Evolutionary conservation across 164 flowering plant species (phyloP).

Genomic region (Aristolochia californica): DNA sequence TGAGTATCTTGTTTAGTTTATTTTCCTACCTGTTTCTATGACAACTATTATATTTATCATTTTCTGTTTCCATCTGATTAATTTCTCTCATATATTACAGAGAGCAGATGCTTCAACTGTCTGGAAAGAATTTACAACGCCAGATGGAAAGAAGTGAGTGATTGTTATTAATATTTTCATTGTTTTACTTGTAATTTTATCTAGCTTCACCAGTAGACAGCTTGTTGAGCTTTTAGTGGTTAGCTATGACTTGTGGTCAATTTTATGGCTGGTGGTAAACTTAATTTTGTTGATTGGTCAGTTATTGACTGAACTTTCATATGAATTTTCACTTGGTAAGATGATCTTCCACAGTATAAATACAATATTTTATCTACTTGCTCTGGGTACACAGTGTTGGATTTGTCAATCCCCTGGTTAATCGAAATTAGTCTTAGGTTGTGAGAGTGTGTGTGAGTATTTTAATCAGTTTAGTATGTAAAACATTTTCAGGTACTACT

Average conservation of each 20-base stretch:
- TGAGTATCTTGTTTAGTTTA: too few species aligned
- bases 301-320: not conserved
- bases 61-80: not conserved
- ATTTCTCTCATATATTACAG: slow-evolving; percentile 32
- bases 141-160: slow-evolving; percentile 78
- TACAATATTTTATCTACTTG: not conserved
- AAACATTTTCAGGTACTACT: slow-evolving; percentile 57
- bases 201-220: not conserved
- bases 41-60: too few species aligned
- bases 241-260: not conserved
- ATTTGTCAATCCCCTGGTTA: too few species aligned
- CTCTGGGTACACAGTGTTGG: not conserved
- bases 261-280: not conserved
- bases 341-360: not conserved
- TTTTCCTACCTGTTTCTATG: too few species aligned
- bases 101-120: slow-evolving; percentile 96
- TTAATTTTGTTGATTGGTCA: not conserved
- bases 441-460: too few species aligned
- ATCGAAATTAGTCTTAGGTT: too few species aligned
- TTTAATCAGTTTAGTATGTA: too few species aligned
- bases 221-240: not conserved
- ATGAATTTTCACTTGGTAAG: too few species aligned
- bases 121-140: slow-evolving; percentile 89
- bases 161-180: too few species aligned
- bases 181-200: too few species aligned